These are phyloP conservation scores for Pseudogymnoascus sp. DNA, from an alignment of 2,329 filamentous ascomycete species.

Conservation along the genomic window DNA sequence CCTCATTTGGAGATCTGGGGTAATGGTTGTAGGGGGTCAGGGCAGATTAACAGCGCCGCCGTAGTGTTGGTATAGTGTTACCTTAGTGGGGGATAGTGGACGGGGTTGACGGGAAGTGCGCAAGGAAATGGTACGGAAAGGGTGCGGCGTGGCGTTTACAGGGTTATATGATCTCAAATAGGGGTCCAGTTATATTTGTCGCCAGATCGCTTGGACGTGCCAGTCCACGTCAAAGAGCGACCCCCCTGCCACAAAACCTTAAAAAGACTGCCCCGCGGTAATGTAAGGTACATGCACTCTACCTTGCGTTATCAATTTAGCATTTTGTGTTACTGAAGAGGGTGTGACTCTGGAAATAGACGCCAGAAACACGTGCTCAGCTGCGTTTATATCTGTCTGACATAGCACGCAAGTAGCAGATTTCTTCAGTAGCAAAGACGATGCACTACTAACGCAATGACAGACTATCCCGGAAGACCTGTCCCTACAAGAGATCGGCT, in stretches of 20 bases:
- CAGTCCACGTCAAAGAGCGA: neutral
- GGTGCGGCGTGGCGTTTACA: neutral
- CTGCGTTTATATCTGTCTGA: neutral
- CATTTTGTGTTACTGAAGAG: neutral
- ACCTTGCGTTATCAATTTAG: conserved; percentile 8
- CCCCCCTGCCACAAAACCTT: conserved; percentile 6
- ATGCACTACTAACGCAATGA: neutral
- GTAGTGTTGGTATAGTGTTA: neutral
- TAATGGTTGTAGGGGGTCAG: neutral
- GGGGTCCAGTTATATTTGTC: conserved; percentile 7
- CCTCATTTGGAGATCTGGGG: conserved; percentile 1
- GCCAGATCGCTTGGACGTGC: neutral
- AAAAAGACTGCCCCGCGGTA: conserved; percentile 8
- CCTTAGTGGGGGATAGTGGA: neutral
- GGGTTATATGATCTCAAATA: neutral
- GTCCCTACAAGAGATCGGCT: neutral
- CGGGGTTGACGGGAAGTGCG: neutral
- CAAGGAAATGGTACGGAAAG: neutral
- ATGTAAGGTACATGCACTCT: conserved; percentile 5
- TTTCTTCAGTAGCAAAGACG: neutral
- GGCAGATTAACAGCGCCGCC: conserved; percentile 1
- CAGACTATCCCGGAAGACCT: neutral
- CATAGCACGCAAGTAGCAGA: neutral
- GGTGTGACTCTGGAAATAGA: neutral
- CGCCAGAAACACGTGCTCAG: conserved; percentile 3